Percentiles rank a stretch among this genome's conserved stretches.
Evolutionary conservation across 768 basidiomycete species (phyloP).

Genomic region (Phlegmacium glaucopus): DNA sequence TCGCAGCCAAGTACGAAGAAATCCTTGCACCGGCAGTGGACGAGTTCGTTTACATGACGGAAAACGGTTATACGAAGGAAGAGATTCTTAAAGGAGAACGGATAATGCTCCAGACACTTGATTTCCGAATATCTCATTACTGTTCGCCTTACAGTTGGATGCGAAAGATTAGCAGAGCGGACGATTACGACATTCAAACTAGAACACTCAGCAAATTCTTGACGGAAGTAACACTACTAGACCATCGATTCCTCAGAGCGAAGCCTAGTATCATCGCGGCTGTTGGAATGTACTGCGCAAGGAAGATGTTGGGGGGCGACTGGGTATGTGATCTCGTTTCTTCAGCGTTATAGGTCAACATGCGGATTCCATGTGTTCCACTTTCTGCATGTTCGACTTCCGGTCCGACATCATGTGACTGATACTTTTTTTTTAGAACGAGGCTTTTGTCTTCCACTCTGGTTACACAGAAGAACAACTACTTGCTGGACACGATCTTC

Average conservation of each 20-base stretch:
- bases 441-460: constrained; percentile 90
- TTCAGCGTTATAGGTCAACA: constrained; percentile 14
- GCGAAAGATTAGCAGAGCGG: constrained; percentile 96
- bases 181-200: constrained; percentile 98
- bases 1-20: constrained; percentile 99
- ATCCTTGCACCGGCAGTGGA: constrained; percentile 95
- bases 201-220: constrained; percentile 96
- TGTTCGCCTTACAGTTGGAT: constrained; percentile 99
- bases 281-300: constrained; percentile 94
- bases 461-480: constrained; percentile 89
- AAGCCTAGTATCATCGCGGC: constrained; percentile 95
- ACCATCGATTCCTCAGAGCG: constrained; percentile 87
- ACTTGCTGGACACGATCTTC: constrained; percentile 70
- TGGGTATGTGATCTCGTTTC: constrained; percentile 71
- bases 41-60: constrained; percentile 99
- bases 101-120: constrained; percentile 92
- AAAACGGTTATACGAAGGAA: constrained; percentile 89
- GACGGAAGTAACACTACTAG: constrained; percentile 92
- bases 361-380: constrained; percentile 9
- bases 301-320: constrained; percentile 89
- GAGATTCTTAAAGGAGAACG: constrained; percentile 98
- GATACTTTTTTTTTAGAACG: constrained; percentile 55
- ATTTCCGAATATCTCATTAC: constrained; percentile 94
- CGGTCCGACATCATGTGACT: constrained; percentile 33
- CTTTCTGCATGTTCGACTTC: constrained; percentile 8